Conservation (phyloP, 140 eudicot species). For the Stevia rebaudiana region DNA sequence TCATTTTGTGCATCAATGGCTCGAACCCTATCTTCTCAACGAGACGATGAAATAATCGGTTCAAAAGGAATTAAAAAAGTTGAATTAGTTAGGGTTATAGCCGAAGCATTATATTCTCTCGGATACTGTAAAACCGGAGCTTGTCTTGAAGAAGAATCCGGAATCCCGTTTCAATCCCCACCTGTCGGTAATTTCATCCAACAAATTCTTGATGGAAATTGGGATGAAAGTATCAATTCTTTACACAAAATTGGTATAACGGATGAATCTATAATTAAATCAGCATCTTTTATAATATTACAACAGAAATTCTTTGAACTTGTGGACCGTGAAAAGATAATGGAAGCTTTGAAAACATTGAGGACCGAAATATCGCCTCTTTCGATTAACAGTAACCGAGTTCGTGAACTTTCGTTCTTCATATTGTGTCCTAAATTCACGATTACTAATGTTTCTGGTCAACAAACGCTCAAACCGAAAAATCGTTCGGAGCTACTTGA, state of each 20-base stretch:
- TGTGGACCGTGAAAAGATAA: conserved; percentile 40
- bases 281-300: conserved; percentile 54
- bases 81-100: conserved; percentile 56
- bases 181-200: conserved; percentile 44
- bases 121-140: conserved; percentile 55
- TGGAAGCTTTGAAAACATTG: conserved; percentile 64
- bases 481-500: conserved; percentile 46
- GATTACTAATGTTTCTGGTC: conserved; percentile 28
- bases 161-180: conserved; percentile 47
- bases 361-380: conserved; percentile 69
- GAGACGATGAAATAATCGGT: conserved; percentile 52
- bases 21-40: conserved; percentile 45
- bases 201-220: conserved; percentile 56
- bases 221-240: conserved; percentile 60
- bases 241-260: conserved; percentile 44
- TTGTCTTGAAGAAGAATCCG: conserved; percentile 56
- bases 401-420: conserved; percentile 52
- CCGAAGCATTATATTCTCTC: conserved; percentile 63
- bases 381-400: conserved; percentile 36
- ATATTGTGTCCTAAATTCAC: conserved; percentile 35
- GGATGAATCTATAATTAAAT: conserved; percentile 43
- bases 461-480: conserved; percentile 22
- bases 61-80: conserved; percentile 56
- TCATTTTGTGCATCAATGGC: conserved; percentile 55
- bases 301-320: conserved; percentile 74